Percentiles rank a stretch among this genome's conserved stretches.
These are phyloP conservation scores for Fonsecaea pugnacius DNA, from an alignment of 2,329 filamentous ascomycete species.

Conservation along the genomic window DNA sequence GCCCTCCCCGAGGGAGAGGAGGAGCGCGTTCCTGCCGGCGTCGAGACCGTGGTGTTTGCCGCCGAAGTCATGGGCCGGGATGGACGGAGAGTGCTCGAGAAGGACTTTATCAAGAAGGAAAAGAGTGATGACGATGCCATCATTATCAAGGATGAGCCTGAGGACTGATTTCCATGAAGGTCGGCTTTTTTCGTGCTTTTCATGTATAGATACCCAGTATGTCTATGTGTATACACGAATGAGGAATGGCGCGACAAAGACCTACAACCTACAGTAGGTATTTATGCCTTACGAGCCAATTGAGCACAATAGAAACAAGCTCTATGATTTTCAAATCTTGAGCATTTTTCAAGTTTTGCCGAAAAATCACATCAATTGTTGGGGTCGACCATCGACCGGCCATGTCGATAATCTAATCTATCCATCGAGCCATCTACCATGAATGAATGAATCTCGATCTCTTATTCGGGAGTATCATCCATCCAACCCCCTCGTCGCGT, in stretches of 20 bases:
- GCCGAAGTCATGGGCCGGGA: constrained; percentile 60
- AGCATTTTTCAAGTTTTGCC: too few relatives aligned
- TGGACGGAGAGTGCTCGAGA: constrained; percentile 39
- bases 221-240: too few relatives aligned
- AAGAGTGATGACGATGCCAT: constrained; percentile 37
- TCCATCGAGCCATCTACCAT: not conserved
- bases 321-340: too few relatives aligned
- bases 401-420: not conserved
- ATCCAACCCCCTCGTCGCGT: constrained; percentile 48
- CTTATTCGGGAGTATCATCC: too few relatives aligned
- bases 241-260: too few relatives aligned
- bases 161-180: constrained; percentile 21
- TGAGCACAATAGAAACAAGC: too few relatives aligned
- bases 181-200: not conserved
- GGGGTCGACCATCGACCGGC: too few relatives aligned
- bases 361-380: too few relatives aligned
- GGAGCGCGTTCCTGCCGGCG: constrained; percentile 66
- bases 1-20: constrained; percentile 83
- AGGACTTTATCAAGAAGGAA: constrained; percentile 36
- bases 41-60: constrained; percentile 82
- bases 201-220: not conserved
- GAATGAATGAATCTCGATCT: too few relatives aligned
- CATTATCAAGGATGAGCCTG: constrained; percentile 38
- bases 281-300: too few relatives aligned
- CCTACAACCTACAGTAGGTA: too few relatives aligned